A percentile compares a stretch with the other conserved stretches of the same genome.
phyloP scores from a whole-genome alignment of 208 protist genomes.

The Leishmania martiniquensis region DNA sequence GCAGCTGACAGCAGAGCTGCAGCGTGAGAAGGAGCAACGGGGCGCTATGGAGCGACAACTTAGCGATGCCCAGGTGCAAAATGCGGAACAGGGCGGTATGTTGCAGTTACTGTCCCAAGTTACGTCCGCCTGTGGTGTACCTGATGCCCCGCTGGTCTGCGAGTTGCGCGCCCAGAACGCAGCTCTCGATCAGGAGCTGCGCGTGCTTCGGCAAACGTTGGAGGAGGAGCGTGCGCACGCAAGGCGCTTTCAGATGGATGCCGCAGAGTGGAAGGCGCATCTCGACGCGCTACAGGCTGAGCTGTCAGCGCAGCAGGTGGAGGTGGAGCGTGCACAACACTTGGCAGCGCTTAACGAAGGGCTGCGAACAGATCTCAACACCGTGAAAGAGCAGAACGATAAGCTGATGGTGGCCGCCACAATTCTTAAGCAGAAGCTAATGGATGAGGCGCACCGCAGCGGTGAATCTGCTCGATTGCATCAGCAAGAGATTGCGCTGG shows the following conservation, averaged over 20 bases:
- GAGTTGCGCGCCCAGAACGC: conserved; percentile 74
- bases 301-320: conserved; percentile 56
- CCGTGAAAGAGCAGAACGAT: conserved; percentile 82
- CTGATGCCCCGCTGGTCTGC: conserved; percentile 45
- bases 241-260: conserved; percentile 55
- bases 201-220: conserved; percentile 47
- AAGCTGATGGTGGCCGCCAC: conserved; percentile 77
- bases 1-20: conserved; percentile 61
- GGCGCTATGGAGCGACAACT: conserved; percentile 47
- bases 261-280: conserved; percentile 61
- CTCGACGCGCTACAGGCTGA: conserved; percentile 59
- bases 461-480: conserved; percentile 54
- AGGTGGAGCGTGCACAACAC: conserved; percentile 58
- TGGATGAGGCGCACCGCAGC: conserved; percentile 66
- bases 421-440: conserved; percentile 74
- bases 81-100: conserved; percentile 66
- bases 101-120: conserved; percentile 49
- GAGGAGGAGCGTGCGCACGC: conserved; percentile 54
- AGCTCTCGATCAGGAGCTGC: conserved; percentile 57
- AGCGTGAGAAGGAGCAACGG: conserved; percentile 46
- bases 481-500: conserved; percentile 81
- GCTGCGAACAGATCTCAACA: conserved; percentile 58
- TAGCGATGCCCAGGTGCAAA: conserved; percentile 37
- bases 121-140: conserved; percentile 17
- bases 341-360: conserved; percentile 68